Percentiles rank a stretch among this genome's conserved stretches.
Conservation (phyloP, 2,329 filamentous ascomycete genomes). For the Atkinsonella texensis region DNA sequence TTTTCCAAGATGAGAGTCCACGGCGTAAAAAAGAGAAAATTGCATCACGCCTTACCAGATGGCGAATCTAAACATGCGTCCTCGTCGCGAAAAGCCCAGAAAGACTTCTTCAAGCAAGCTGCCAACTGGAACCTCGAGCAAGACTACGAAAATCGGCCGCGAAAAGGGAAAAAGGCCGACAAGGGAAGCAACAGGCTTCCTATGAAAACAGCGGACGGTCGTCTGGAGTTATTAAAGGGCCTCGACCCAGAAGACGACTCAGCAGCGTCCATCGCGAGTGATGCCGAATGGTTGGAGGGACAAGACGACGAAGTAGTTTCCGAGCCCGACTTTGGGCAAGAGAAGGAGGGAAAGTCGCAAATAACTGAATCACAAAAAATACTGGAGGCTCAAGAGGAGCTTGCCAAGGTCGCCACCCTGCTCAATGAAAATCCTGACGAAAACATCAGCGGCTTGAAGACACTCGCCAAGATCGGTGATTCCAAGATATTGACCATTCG, state of each 20-base stretch:
- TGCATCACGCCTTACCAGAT: conserved; percentile 39
- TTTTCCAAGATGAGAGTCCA: conserved; percentile 30
- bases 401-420: conserved; percentile 67
- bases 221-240: conserved; percentile 47
- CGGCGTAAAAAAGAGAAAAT: conserved; percentile 44
- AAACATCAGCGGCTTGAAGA: conserved; percentile 67
- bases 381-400: conserved; percentile 76
- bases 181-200: conserved; percentile 65
- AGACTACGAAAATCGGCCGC: conserved; percentile 70
- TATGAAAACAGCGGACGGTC: conserved; percentile 74
- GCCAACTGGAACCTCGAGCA: conserved; percentile 85
- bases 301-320: conserved; percentile 40
- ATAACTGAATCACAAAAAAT: conserved; percentile 71
- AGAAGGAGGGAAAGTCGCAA: conserved; percentile 40
- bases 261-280: conserved; percentile 45
- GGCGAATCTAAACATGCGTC: conserved; percentile 26
- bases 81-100: conserved; percentile 33
- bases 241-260: conserved; percentile 48
- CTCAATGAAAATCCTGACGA: conserved; percentile 93
- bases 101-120: conserved; percentile 60
- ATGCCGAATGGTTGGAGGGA: conserved; percentile 52
- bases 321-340: conserved; percentile 31
- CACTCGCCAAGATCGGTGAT: conserved; percentile 60
- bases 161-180: conserved; percentile 66
- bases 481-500: conserved; percentile 61